Base-by-base conservation (phyloP, 2,329 filamentous ascomycete species). In the Exophiala lecanii-corni region DNA sequence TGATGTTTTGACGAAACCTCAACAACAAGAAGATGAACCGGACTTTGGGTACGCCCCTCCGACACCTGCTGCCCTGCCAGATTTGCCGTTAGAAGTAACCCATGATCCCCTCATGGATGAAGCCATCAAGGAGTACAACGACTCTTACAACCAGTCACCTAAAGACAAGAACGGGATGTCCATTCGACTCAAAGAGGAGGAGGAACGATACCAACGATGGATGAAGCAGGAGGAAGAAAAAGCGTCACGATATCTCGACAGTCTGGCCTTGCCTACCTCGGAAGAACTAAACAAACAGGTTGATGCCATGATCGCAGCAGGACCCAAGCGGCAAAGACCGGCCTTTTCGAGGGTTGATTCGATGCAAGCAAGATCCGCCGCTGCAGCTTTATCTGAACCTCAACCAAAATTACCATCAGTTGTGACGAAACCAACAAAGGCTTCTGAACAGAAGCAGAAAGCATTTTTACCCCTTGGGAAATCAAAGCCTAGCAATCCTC, bases 1-100 rank as follows among this genome's bases (percentile, higher is more conserved):
- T 3, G 42, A 48, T 36, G 18, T 54, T 17, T 35, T 51, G 36
- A 26, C 37, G 25, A 43, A 41, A 26, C 18, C 41, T 17, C 71
- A 73, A 3, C 76, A 82, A 39, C 65, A 68, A 28, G 71, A 76
- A 40, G 68, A 74, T 48, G 72, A 86, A 33, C 80, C 82, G 18
- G 89, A 96, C 41, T 79, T 91, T 47, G 92, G 97, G 70, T 95
- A 94, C 62, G 89, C 88, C 61, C 88, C 91, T 4, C 87, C 88
- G 0, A 82, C 73, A 47, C 76, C 81, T 1, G 54, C 47, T 63
- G 69, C 65, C 42, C 60, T 72, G 9, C 64, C 68, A 5, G 69
- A 72, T 51, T 49, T 64, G 26, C 69, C 68, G 16, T 64, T 69
- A 34, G 67, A 71, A 32, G 60, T 71, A 43, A 61, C 59, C 17